These are phyloP conservation scores for Starmerella stigmatis DNA, from an alignment of 805 yeast species.

Conservation along the genomic window DNA sequence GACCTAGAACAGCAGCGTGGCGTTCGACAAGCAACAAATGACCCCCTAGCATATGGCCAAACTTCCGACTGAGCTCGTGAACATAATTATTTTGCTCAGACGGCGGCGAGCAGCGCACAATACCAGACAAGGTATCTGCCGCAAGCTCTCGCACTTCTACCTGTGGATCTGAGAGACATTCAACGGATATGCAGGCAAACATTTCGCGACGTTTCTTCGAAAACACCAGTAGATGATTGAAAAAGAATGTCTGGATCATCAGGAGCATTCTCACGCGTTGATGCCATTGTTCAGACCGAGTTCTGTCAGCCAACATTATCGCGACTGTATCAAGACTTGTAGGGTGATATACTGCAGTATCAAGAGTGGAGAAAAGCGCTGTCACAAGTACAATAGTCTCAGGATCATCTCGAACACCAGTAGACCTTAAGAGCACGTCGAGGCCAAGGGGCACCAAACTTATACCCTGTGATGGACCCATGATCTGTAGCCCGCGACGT, in stretches of 20 bases:
- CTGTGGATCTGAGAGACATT: conserved; percentile 49
- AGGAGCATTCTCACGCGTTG: conserved; percentile 60
- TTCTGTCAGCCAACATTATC: conserved; percentile 7
- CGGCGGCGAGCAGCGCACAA: conserved; percentile 54
- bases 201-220: conserved; percentile 35
- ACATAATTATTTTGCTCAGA: conserved; percentile 35
- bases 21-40: conserved; percentile 32
- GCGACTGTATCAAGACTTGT: conserved; percentile 37
- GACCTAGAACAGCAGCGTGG: conserved; percentile 81
- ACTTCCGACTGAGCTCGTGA: conserved; percentile 29
- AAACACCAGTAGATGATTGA: conserved; percentile 53
- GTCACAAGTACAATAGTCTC: conserved; percentile 41
- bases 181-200: conserved; percentile 44
- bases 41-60: conserved; percentile 34
- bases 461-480: conserved; percentile 44
- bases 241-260: conserved; percentile 59
- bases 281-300: conserved; percentile 38
- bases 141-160: conserved; percentile 69
- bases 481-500: conserved; percentile 41
- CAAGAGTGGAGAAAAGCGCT: conserved; percentile 37
- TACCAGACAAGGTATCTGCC: conserved; percentile 63
- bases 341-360: conserved; percentile 39
- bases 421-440: conserved; percentile 58
- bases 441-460: conserved; percentile 45
- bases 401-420: conserved; percentile 68